Percentiles rank a stretch among this genome's conserved stretches.
Conservation (phyloP, 139 green algal species). For the Trebouxia sp. region DNA sequence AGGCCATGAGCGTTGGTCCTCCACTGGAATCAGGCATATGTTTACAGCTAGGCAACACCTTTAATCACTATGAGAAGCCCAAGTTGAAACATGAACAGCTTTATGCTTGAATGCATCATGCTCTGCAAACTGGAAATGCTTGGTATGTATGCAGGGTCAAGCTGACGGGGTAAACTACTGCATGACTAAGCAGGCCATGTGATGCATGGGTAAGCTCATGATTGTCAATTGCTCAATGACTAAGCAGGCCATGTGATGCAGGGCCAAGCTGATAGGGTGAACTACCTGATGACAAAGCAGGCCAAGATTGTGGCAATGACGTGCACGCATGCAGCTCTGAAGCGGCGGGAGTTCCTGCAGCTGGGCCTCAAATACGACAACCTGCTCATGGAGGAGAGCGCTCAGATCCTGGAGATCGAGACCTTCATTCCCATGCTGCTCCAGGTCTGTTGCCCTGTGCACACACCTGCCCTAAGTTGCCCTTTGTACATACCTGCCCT, state of each 20-base stretch:
- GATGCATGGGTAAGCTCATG: no score
- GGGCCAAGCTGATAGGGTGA: conserved; percentile 82
- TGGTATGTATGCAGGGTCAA: conserved; percentile 45
- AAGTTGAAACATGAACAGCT: no score
- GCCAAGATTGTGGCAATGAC: conserved; percentile 99
- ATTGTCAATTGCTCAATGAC: no score
- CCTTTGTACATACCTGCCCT: not conserved
- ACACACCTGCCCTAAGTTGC: not conserved
- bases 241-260: conserved; percentile 26
- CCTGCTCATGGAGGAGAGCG: conserved; percentile 97
- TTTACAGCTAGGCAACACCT: no score
- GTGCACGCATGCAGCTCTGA: conserved; percentile 97
- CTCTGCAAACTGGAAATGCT: not conserved
- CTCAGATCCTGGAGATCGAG: conserved; percentile 98
- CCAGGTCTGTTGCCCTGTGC: conserved; percentile 46
- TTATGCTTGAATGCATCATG: not conserved
- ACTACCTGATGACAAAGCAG: conserved; percentile 97
- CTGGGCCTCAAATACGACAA: conserved; percentile 98
- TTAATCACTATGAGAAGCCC: no score
- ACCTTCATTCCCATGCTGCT: conserved; percentile 98
- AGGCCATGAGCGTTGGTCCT: no score
- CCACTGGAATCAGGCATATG: no score
- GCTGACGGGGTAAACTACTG: conserved; percentile 95
- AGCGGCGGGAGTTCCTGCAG: conserved; percentile 93
- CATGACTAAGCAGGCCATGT: conserved; percentile 94